phyloP scores from a whole-genome alignment of 495 filamentous ascomycete genomes.

The Penicillium lividum region DNA sequence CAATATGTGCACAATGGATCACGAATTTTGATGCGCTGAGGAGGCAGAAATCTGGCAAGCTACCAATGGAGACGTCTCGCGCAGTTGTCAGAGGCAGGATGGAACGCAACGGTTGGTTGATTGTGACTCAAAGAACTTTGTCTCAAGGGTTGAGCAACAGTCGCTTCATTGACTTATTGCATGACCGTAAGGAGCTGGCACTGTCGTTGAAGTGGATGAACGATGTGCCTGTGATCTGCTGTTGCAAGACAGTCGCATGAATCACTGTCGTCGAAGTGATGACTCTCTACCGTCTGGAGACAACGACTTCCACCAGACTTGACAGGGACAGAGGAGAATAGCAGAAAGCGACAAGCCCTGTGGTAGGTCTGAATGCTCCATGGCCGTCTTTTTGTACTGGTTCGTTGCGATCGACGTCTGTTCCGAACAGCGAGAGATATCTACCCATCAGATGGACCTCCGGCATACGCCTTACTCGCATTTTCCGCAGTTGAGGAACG shows the following conservation, averaged over 20 bases:
- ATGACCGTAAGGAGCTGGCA: not conserved
- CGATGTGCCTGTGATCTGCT: conserved; percentile 3
- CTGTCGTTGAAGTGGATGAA: not conserved
- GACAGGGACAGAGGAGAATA: not conserved
- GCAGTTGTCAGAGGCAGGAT: not conserved
- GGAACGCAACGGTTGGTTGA: not conserved
- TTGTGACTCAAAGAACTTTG: not conserved
- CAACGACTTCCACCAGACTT: not conserved
- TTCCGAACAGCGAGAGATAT: not conserved
- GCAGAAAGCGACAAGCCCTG: not conserved
- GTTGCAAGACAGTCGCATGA: not conserved
- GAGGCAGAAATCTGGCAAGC: not conserved
- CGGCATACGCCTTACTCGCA: not conserved
- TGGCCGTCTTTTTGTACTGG: not conserved
- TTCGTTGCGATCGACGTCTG: not conserved
- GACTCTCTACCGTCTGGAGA: not conserved
- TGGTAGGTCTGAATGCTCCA: not conserved
- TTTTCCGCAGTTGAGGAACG: not conserved
- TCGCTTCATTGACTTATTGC: not conserved
- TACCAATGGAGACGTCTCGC: conserved; percentile 3
- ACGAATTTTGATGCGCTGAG: not conserved
- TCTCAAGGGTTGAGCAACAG: not conserved
- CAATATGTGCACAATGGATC: not conserved
- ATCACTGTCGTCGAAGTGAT: conserved; percentile 3
- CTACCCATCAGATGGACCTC: not conserved